Conservation (phyloP, 345 rosid species). For the Jatropha curcas region DNA sequence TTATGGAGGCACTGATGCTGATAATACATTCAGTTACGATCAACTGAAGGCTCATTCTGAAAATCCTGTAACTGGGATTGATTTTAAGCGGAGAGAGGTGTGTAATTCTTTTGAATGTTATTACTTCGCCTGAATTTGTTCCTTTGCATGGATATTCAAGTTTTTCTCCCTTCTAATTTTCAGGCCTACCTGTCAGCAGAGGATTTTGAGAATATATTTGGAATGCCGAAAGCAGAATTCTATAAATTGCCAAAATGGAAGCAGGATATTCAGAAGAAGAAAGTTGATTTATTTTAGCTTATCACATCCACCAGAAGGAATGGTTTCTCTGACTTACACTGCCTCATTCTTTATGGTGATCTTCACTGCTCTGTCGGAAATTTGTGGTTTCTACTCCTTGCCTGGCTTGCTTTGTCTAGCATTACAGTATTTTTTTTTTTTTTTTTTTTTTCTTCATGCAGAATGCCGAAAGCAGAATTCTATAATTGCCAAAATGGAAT, state of each 20-base stretch:
- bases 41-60: conserved; percentile 85
- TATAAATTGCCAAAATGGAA: conserved; percentile 91
- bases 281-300: conserved; percentile 71
- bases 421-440: conserved; percentile 17
- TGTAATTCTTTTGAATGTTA: conserved; percentile 19
- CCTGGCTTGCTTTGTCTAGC: conserved; percentile 30
- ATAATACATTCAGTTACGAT: conserved; percentile 68
- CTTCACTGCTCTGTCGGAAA: conserved; percentile 14
- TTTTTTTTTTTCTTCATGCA: too few species aligned
- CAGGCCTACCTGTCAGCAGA: conserved; percentile 87
- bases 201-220: conserved; percentile 73
- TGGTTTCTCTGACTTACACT: conserved; percentile 19
- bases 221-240: conserved; percentile 75
- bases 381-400: conserved; percentile 16
- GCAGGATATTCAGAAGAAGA: conserved; percentile 91
- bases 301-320: conserved; percentile 7
- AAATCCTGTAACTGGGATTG: conserved; percentile 86
- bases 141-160: neutral
- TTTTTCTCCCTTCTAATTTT: conserved; percentile 7
- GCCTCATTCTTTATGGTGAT: conserved; percentile 12
- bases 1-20: conserved; percentile 29
- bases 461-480: conserved; percentile 75
- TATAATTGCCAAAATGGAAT: conserved; percentile 91
- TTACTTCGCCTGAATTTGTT: neutral
- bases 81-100: conserved; percentile 94